Percentiles rank a stretch among this genome's conserved stretches.
Evolutionary conservation across 108 stramenopile species (phyloP).

Genomic region (Schizochytrium sp.): DNA sequence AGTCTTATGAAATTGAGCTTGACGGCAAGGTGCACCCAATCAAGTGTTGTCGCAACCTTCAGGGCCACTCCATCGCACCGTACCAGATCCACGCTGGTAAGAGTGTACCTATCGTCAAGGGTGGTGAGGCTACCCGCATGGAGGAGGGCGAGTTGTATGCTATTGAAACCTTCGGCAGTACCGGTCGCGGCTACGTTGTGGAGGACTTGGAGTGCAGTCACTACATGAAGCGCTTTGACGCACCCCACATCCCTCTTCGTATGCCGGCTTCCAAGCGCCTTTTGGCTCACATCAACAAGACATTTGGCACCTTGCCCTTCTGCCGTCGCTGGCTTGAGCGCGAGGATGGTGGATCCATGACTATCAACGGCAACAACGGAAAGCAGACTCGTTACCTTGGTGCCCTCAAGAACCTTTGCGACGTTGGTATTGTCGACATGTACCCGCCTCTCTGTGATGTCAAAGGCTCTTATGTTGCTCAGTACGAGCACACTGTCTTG

Average conservation of each 20-base stretch:
- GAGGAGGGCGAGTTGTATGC: conserved; percentile 98
- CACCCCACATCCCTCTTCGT: conserved; percentile 93
- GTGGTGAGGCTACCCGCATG: conserved; percentile 91
- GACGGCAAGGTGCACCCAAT: conserved; percentile 91
- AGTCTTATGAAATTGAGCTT: conserved; percentile 94
- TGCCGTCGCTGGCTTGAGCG: conserved; percentile 98
- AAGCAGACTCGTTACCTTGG: conserved; percentile 97
- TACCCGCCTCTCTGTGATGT: conserved; percentile 97
- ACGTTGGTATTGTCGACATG: conserved; percentile 92
- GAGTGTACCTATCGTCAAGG: conserved; percentile 94
- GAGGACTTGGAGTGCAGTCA: conserved; percentile 98
- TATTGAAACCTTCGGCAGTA: conserved; percentile 97
- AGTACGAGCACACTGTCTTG: conserved; percentile 98
- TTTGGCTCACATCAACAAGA: conserved; percentile 97
- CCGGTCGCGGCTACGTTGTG: conserved; percentile 94
- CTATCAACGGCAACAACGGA: conserved; percentile 86
- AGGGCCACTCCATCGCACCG: conserved; percentile 96
- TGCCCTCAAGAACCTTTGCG: conserved; percentile 96
- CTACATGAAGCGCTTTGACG: conserved; percentile 97
- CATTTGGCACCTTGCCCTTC: conserved; percentile 98
- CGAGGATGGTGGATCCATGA: conserved; percentile 89
- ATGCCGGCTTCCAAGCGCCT: conserved; percentile 89
- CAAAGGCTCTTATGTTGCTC: conserved; percentile 94
- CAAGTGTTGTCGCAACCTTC: conserved; percentile 91
- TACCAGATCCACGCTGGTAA: conserved; percentile 98